These are phyloP conservation scores for Cyclaneusma minus DNA, from an alignment of 2,329 filamentous ascomycete species.

Conservation along the genomic window DNA sequence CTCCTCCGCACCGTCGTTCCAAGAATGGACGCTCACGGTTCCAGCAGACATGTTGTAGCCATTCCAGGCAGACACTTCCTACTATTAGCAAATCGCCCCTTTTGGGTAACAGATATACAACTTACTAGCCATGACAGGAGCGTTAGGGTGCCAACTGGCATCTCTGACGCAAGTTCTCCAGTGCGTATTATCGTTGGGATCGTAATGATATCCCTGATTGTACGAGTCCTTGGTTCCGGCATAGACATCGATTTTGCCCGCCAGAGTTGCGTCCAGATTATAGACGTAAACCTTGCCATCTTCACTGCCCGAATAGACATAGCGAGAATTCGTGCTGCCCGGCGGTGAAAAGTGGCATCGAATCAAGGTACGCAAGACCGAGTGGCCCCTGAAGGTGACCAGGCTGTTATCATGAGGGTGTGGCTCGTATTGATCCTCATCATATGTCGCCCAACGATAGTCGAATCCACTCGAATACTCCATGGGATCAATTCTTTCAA, in stretches of 20 bases:
- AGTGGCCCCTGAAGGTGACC: constrained; percentile 86
- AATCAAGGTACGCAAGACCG: constrained; percentile 78
- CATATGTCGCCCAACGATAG: constrained; percentile 55
- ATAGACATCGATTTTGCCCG: constrained; percentile 63
- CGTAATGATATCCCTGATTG: constrained; percentile 10
- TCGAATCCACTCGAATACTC: constrained; percentile 51
- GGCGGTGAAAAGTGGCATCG: constrained; percentile 90
- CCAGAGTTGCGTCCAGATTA: constrained; percentile 81
- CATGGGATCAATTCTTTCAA: constrained; percentile 37
- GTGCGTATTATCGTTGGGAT: constrained; percentile 9
- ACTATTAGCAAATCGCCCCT: constrained; percentile 5
- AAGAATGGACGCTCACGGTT: constrained; percentile 50
- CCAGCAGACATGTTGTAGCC: constrained; percentile 48
- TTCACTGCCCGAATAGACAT: constrained; percentile 83
- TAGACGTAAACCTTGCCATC: constrained; percentile 85
- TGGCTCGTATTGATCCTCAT: constrained; percentile 48
- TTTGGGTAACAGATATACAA: constrained; percentile 3
- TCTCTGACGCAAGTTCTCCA: constrained; percentile 59
- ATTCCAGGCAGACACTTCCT: constrained; percentile 50
- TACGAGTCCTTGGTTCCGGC: constrained; percentile 49
- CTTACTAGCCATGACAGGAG: constrained; percentile 39
- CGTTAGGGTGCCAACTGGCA: constrained; percentile 57
- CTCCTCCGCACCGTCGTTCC: constrained; percentile 43
- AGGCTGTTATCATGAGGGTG: constrained; percentile 80
- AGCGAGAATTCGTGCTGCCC: constrained; percentile 71